A percentile compares a stretch with the other conserved stretches of the same genome.
Conservation (phyloP, 192 early-diverging fungal species). For the Coemansia sp. region DNA sequence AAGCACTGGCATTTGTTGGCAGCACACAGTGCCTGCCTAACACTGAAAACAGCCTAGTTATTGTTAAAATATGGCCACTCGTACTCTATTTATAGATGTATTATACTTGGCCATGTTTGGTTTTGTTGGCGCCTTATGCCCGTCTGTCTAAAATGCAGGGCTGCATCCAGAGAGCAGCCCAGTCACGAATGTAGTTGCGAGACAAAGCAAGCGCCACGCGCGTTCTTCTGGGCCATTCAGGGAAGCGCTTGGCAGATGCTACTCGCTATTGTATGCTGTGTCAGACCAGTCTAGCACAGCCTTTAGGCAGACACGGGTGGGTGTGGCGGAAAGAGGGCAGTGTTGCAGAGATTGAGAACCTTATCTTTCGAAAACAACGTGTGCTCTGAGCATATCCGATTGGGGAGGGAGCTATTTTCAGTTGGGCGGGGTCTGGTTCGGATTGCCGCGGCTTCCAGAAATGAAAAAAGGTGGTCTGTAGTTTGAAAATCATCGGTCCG, state of each 20-base stretch:
- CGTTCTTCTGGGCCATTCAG: neutral
- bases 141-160: neutral
- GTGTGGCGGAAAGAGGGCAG: neutral
- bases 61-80: neutral
- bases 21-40: neutral
- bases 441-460: slow-evolving; percentile 4
- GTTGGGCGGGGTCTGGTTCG: neutral
- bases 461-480: neutral
- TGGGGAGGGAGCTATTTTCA: neutral
- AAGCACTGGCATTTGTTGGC: neutral
- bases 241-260: neutral
- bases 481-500: neutral
- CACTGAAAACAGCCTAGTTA: neutral
- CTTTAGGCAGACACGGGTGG: neutral
- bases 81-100: slow-evolving; percentile 1
- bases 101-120: neutral
- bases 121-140: too few relatives aligned
- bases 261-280: neutral
- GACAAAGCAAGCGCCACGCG: slow-evolving; percentile 1
- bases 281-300: too few relatives aligned
- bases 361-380: neutral
- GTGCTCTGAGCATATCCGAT: neutral
- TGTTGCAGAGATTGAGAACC: neutral
- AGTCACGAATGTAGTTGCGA: neutral
- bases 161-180: neutral